Conservation (phyloP, 75 land plant genomes). For the Cryptomeria japonica region DNA sequence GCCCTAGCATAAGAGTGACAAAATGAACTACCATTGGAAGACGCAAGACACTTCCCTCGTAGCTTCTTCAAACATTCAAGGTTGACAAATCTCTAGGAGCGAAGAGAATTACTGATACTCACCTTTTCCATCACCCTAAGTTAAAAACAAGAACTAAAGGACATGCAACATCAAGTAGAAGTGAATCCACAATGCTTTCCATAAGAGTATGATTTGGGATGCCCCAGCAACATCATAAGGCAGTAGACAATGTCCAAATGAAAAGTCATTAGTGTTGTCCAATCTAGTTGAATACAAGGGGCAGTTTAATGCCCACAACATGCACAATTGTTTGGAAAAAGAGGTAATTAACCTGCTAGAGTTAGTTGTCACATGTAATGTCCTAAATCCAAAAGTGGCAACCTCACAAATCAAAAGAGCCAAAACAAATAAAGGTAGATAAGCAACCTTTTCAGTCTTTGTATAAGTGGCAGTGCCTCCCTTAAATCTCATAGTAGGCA, state of each 20-base stretch:
- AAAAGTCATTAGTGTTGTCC: neutral
- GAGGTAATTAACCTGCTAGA: neutral
- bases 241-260: neutral
- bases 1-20: neutral
- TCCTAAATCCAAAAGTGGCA: neutral
- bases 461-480: neutral
- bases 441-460: neutral
- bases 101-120: neutral
- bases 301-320: neutral
- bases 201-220: neutral
- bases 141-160: no score
- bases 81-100: neutral
- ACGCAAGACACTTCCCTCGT: neutral
- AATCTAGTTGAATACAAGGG: neutral
- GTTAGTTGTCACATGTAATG: neutral
- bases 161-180: no score
- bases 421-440: neutral
- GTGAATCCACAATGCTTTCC: neutral
- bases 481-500: neutral
- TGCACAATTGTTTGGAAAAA: neutral
- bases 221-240: neutral
- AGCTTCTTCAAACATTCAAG: neutral
- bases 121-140: no score
- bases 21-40: neutral
- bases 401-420: neutral